These are phyloP conservation scores for Blastobotrys robertii DNA, from an alignment of 805 yeast species.

Conservation along the genomic window DNA sequence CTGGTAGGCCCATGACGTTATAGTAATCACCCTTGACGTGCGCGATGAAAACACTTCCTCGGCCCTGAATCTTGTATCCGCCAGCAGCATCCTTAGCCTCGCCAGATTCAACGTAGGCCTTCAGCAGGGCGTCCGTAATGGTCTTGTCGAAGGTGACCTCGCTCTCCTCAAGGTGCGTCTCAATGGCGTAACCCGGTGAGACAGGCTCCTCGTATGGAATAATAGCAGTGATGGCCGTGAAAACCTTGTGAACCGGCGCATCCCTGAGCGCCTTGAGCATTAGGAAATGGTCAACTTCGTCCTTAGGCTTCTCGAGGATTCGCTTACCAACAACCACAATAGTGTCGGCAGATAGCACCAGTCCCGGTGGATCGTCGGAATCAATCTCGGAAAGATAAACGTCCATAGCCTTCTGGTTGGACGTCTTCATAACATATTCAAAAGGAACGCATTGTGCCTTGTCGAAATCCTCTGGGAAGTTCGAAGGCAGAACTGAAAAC, in stretches of 20 bases:
- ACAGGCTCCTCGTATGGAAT: slow-evolving; percentile 33
- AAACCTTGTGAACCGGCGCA: slow-evolving; percentile 34
- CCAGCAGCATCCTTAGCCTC: slow-evolving; percentile 87
- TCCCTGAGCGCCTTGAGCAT: slow-evolving; percentile 42
- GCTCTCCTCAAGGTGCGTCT: slow-evolving; percentile 36
- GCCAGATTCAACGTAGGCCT: slow-evolving; percentile 52
- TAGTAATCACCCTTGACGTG: slow-evolving; percentile 68
- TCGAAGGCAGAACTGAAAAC: slow-evolving; percentile 44
- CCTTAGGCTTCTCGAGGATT: slow-evolving; percentile 76
- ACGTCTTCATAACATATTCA: slow-evolving; percentile 64
- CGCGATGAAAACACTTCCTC: slow-evolving; percentile 55
- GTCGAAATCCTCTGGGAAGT: slow-evolving; percentile 67
- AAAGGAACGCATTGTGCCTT: slow-evolving; percentile 40
- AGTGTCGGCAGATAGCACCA: slow-evolving; percentile 65
- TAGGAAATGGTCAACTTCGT: slow-evolving; percentile 38
- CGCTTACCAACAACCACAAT: slow-evolving; percentile 45
- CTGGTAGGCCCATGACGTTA: slow-evolving; percentile 85
- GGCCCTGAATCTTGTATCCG: slow-evolving; percentile 77
- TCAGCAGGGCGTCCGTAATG: slow-evolving; percentile 45
- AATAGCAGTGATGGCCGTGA: slow-evolving; percentile 46
- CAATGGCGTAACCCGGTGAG: slow-evolving; percentile 33
- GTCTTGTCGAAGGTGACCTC: slow-evolving; percentile 28
- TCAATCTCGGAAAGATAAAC: slow-evolving; percentile 36
- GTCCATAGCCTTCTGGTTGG: slow-evolving; percentile 54
- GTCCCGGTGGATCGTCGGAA: slow-evolving; percentile 24